These are phyloP conservation scores for Falciphora oryzae DNA, from an alignment of 2,329 filamentous ascomycete species.

Conservation along the genomic window DNA sequence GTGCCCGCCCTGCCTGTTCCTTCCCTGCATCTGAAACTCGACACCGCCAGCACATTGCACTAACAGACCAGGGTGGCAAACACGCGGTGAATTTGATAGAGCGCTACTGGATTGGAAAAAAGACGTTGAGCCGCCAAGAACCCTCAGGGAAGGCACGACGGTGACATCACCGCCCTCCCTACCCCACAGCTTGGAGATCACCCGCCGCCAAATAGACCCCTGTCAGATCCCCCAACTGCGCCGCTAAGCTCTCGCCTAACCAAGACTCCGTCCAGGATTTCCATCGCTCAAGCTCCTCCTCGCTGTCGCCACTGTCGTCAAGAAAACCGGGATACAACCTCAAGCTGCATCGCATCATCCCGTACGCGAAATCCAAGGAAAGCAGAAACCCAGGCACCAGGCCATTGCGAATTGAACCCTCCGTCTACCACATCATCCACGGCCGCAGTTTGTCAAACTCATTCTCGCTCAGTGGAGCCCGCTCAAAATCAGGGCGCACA, in stretches of 20 bases:
- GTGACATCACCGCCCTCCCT: not conserved
- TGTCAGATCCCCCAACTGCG: not conserved
- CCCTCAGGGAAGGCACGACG: not conserved
- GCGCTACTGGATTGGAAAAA: not conserved
- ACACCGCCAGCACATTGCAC: not conserved
- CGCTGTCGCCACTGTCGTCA: too few species aligned
- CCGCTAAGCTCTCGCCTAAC: too few species aligned
- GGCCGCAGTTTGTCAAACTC: constrained; percentile 9
- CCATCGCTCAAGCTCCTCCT: too few species aligned
- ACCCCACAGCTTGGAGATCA: too few species aligned
- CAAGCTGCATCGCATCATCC: too few species aligned
- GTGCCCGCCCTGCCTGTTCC: not conserved
- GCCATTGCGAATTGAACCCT: too few species aligned
- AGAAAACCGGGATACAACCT: too few species aligned
- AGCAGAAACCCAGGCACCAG: too few species aligned
- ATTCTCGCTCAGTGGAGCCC: constrained; percentile 5
- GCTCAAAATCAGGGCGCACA: constrained; percentile 10
- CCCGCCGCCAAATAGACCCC: not conserved
- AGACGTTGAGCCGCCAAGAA: not conserved
- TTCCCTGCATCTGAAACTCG: not conserved
- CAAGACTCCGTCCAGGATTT: not conserved
- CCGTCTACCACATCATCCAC: constrained; percentile 7
- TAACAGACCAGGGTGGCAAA: not conserved
- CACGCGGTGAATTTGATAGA: not conserved
- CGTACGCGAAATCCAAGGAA: too few species aligned